Evolutionary conservation across 345 rosid genomes (phyloP).

Genomic region (Eucalyptus regnans): DNA sequence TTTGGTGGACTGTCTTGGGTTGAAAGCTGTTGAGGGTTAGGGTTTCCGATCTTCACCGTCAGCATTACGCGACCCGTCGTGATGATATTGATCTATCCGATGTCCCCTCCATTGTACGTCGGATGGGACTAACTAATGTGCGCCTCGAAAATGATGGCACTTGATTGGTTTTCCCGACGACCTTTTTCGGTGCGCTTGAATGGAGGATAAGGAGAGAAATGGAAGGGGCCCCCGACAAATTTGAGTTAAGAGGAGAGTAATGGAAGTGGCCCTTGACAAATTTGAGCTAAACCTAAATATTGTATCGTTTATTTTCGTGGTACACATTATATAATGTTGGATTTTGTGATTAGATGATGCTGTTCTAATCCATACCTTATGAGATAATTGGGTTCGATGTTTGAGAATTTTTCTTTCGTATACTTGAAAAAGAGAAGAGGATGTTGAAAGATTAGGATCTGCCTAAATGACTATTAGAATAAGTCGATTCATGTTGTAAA

Average conservation of each 20-base stretch:
- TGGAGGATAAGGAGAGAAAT: not conserved
- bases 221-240: not conserved
- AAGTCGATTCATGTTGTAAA: not conserved
- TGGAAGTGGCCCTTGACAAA: no score
- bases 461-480: not conserved
- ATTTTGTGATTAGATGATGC: not conserved
- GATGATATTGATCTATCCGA: not conserved
- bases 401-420: not conserved
- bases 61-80: fast-evolving
- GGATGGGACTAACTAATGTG: not conserved
- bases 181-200: not conserved
- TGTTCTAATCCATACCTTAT: not conserved
- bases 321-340: not conserved
- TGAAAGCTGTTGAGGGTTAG: not conserved
- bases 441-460: not conserved
- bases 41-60: not conserved
- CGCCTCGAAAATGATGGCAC: not conserved
- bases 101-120: not conserved
- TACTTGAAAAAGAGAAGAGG: not conserved
- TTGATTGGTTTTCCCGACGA: not conserved
- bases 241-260: not conserved
- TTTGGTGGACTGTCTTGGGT: not conserved
- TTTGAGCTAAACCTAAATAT: no score
- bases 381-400: not conserved
- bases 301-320: not conserved